A percentile compares a stretch with the other conserved stretches of the same genome.
phyloP scores from a whole-genome alignment of 2,329 filamentous ascomycete genomes.

The Penicillium sp. region DNA sequence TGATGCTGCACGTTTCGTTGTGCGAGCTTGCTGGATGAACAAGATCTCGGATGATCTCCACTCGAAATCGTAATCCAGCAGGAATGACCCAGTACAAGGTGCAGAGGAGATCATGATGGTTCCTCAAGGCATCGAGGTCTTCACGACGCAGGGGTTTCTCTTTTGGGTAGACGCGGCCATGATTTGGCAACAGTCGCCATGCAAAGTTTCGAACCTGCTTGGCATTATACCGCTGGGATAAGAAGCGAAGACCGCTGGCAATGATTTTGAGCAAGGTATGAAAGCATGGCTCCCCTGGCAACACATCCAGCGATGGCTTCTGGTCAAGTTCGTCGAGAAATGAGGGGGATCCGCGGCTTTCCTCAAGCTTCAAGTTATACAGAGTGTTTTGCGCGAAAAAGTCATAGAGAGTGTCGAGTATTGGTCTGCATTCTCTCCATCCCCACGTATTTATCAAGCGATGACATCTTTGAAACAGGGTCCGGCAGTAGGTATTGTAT shows the following conservation, averaged over 20 bases:
- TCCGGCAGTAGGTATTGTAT: slow-evolving; percentile 59
- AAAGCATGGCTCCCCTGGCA: slow-evolving; percentile 56
- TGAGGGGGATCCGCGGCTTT: slow-evolving; percentile 52
- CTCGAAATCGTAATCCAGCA: slow-evolving; percentile 53
- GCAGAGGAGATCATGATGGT: slow-evolving; percentile 63
- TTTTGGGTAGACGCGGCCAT: slow-evolving; percentile 61
- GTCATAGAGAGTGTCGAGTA: slow-evolving; percentile 58
- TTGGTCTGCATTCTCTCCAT: slow-evolving; percentile 58
- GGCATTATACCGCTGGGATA: slow-evolving; percentile 50
- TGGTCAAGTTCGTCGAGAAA: slow-evolving; percentile 56
- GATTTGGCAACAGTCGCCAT: slow-evolving; percentile 61
- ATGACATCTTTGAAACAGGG: slow-evolving; percentile 55
- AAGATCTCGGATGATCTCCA: slow-evolving; percentile 55
- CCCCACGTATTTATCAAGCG: slow-evolving; percentile 57
- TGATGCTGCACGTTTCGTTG: slow-evolving; percentile 60
- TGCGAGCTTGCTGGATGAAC: slow-evolving; percentile 61
- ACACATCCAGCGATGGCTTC: slow-evolving; percentile 47
- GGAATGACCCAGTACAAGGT: slow-evolving; percentile 62
- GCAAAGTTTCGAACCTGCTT: slow-evolving; percentile 59
- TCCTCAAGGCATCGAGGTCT: slow-evolving; percentile 60
- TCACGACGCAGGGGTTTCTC: slow-evolving; percentile 55
- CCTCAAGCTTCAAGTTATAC: slow-evolving; percentile 55
- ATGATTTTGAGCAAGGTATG: slow-evolving; percentile 62
- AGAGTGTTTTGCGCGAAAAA: slow-evolving; percentile 60
- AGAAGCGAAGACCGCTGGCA: slow-evolving; percentile 50